A percentile compares a stretch with the other conserved stretches of the same genome.
phyloP scores from a whole-genome alignment of 345 rosid species.

The Xanthoceras sorbifolium region DNA sequence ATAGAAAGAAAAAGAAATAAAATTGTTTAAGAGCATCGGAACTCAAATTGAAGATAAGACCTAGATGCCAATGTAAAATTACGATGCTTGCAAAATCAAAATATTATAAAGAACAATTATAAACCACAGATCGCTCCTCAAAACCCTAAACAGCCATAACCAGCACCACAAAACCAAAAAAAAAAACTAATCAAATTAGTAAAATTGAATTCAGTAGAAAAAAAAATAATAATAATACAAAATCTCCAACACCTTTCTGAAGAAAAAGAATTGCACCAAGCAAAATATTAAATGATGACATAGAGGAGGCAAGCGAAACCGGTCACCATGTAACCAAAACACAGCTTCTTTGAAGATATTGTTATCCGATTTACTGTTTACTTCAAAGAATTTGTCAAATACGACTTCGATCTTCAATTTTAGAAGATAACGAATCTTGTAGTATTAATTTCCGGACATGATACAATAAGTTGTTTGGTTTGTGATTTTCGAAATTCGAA shows the following conservation, averaged over 20 bases:
- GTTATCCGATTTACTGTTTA: background rate
- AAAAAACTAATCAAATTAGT: too few species aligned
- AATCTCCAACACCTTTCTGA: background rate
- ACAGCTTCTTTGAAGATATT: background rate
- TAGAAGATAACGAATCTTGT: too few species aligned
- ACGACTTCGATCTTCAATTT: background rate
- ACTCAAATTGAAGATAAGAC: too few species aligned
- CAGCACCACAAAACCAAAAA: too few species aligned
- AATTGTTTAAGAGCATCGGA: too few species aligned
- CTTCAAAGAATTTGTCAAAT: background rate
- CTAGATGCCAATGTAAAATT: too few species aligned
- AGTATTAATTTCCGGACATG: background rate
- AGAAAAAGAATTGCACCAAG: background rate
- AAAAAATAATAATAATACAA: background rate
- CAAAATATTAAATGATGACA: constrained; percentile 7
- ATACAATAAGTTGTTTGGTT: background rate
- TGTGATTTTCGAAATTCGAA: too few species aligned
- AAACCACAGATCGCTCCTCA: too few species aligned
- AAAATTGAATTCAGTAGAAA: background rate
- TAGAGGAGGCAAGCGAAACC: background rate
- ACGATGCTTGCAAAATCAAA: background rate
- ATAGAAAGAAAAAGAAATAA: too few species aligned
- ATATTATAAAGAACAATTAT: too few species aligned
- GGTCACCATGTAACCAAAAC: background rate
- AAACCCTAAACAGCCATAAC: too few species aligned